A percentile compares a stretch with the other conserved stretches of the same genome.
These are phyloP conservation scores for Inga leiocalycina DNA, from an alignment of 306 rosid genomes.

Conservation along the genomic window DNA sequence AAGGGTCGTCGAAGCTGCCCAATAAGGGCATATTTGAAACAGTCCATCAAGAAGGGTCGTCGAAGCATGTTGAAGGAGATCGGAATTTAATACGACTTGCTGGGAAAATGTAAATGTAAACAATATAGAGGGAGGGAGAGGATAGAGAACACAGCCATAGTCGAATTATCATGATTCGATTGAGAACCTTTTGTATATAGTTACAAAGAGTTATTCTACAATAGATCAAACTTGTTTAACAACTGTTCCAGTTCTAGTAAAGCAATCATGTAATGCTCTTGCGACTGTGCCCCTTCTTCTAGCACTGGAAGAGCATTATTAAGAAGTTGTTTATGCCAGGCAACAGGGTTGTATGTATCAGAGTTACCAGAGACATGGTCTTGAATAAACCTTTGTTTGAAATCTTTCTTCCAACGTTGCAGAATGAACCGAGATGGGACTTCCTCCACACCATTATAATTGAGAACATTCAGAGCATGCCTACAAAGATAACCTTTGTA, in stretches of 20 bases:
- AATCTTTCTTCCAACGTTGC: slow-evolving; percentile 72
- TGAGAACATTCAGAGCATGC: slow-evolving; percentile 73
- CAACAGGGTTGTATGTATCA: slow-evolving; percentile 39
- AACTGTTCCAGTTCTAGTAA: slow-evolving; percentile 66
- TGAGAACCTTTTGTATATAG: background rate
- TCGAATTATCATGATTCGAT: background rate
- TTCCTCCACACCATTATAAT: slow-evolving; percentile 71
- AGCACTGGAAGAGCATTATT: slow-evolving; percentile 60
- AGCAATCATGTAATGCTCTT: slow-evolving; percentile 59
- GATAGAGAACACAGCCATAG: background rate
- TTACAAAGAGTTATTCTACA: slow-evolving; percentile 48
- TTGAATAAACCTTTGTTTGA: slow-evolving; percentile 48
- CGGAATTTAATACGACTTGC: background rate
- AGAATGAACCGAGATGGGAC: slow-evolving; percentile 69
- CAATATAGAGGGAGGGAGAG: background rate
- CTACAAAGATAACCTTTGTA: slow-evolving; percentile 80
- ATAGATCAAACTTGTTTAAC: slow-evolving; percentile 55
- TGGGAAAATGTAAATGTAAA: background rate
- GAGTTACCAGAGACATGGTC: slow-evolving; percentile 30
- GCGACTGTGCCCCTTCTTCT: slow-evolving; percentile 70
- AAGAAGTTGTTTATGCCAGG: slow-evolving; percentile 50
- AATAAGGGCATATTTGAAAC: too few relatives aligned
- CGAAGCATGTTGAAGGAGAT: background rate
- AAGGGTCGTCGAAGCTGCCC: background rate
- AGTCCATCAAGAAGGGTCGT: too few relatives aligned